These are phyloP conservation scores for Penicillium aurantiogriseum DNA, from an alignment of 2,329 filamentous ascomycete genomes.

Conservation along the genomic window DNA sequence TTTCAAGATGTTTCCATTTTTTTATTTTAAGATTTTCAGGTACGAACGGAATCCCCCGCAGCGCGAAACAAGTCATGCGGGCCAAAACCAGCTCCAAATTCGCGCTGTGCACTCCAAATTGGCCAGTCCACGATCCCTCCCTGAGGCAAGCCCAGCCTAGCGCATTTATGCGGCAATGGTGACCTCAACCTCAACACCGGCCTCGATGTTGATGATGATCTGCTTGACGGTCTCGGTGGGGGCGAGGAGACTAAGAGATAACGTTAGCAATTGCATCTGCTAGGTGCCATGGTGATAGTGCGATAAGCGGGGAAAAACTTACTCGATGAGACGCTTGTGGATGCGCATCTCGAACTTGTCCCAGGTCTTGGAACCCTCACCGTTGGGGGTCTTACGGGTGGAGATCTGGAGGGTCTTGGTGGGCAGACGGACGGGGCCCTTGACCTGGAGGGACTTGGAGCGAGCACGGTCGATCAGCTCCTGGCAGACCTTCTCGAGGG, in stretches of 20 bases:
- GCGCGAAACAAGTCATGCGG: conserved; percentile 16
- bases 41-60: conserved; percentile 32
- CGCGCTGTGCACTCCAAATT: conserved; percentile 19
- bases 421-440: conserved; percentile 95
- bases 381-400: conserved; percentile 98
- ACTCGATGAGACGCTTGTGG: conserved; percentile 97
- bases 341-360: conserved; percentile 99
- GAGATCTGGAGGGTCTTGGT: conserved; percentile 97
- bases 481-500: conserved; percentile 96
- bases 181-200: conserved; percentile 54
- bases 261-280: conserved; percentile 13
- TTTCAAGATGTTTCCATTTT: conserved; percentile 35
- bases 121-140: conserved; percentile 25
- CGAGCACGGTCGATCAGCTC: conserved; percentile 99
- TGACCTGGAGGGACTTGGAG: conserved; percentile 96
- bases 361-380: conserved; percentile 99
- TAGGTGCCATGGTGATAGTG: background rate
- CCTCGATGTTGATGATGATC: conserved; percentile 56
- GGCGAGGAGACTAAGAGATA: conserved; percentile 71
- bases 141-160: conserved; percentile 18
- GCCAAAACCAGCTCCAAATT: conserved; percentile 15
- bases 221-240: conserved; percentile 74
- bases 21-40: conserved; percentile 32
- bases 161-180: conserved; percentile 51
- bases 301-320: conserved; percentile 39